Evolutionary conservation across 768 basidiomycete genomes (phyloP), one percentile per base, ranked within the genome.

Genomic region (Cubamyces sp.): DNA sequence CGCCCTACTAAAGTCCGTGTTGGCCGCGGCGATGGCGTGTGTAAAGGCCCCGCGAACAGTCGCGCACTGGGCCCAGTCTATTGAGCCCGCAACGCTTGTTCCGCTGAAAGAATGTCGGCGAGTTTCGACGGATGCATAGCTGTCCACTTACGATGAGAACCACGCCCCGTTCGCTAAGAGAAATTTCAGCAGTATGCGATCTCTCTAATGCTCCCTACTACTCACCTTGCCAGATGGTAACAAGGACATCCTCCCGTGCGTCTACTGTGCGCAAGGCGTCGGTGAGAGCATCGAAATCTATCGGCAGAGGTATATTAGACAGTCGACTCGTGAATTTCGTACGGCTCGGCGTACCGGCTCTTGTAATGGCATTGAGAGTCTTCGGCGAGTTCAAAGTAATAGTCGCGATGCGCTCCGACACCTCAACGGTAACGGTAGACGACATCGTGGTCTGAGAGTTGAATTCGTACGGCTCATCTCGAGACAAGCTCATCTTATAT

Each of bases 201-300:
- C n/a, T n/a, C n/a, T n/a, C n/a, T n/a, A n/a, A 53, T 11, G 30
- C 21, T 48, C 53, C 34, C 39, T 37, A 19, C 28, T 7, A 37
- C 11, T 23, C 60, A 82, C 87, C 87, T 78, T 88, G 88, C 83
- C 86, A 84, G 9, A 90, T 74, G 1, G 88, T 90, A 23, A 84
- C 82, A 23, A 86, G 58, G 6, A 90, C 87, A 66, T 89, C 87
- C 0, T 81, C 78, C 37, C 82, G 78, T 58, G 77, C 70, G 73
- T 90, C 84, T 26, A 89, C 80, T 7, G 80, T 80, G 64, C 86
- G 76, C 60, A 90, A 66, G 8, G 81, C 77, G 64, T 80, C 81
- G n/a, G 87, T 84, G 50, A 90, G 81, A 1, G 75, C 79, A 54
- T 84, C 79, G 62, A 89, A 90, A 69, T 89, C 88, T 90, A 34